These are phyloP conservation scores for Fragosphaeria purpurea DNA, from an alignment of 2,329 filamentous ascomycete species.

Conservation along the genomic window DNA sequence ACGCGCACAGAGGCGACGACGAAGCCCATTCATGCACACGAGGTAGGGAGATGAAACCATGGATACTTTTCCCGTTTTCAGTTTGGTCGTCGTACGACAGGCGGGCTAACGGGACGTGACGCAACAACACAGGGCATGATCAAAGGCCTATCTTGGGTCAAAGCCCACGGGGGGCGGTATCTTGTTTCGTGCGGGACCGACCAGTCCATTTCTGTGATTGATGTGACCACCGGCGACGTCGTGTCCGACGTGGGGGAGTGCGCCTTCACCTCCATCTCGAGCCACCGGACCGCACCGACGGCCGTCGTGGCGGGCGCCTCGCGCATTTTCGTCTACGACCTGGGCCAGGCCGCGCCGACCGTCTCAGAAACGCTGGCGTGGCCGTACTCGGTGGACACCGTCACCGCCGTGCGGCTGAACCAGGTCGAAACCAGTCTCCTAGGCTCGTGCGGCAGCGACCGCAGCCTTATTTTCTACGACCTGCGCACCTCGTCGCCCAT, in stretches of 20 bases:
- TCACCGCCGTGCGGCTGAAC: slow-evolving; percentile 83
- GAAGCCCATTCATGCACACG: slow-evolving; percentile 78
- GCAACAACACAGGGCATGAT: slow-evolving; percentile 57
- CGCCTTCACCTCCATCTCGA: slow-evolving; percentile 55
- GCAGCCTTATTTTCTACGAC: slow-evolving; percentile 84
- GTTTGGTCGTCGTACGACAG: too few species aligned
- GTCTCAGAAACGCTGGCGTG: slow-evolving; percentile 13
- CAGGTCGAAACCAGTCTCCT: slow-evolving; percentile 87
- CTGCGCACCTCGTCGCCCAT: slow-evolving; percentile 77
- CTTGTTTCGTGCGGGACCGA: slow-evolving; percentile 60
- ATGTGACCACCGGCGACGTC: slow-evolving; percentile 74
- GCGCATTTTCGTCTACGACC: slow-evolving; percentile 13
- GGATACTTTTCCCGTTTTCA: too few species aligned
- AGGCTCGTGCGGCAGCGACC: slow-evolving; percentile 74
- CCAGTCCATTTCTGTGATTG: slow-evolving; percentile 79
- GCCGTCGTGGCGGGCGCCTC: slow-evolving; percentile 13
- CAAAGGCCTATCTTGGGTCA: slow-evolving; percentile 83
- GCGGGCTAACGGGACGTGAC: too few species aligned
- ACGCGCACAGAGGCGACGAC: slow-evolving; percentile 58
- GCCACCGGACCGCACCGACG: slow-evolving; percentile 11
- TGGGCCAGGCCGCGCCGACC: slow-evolving; percentile 8
- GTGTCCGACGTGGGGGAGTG: slow-evolving; percentile 76
- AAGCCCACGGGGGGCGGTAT: slow-evolving; percentile 42
- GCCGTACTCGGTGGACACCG: slow-evolving; percentile 60
- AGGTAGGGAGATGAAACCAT: slow-evolving; percentile 29